Evolutionary conservation across 2,329 filamentous ascomycete genomes (phyloP), one percentile per base, ranked within the genome.

Genomic region (Penicillium sp.): DNA sequence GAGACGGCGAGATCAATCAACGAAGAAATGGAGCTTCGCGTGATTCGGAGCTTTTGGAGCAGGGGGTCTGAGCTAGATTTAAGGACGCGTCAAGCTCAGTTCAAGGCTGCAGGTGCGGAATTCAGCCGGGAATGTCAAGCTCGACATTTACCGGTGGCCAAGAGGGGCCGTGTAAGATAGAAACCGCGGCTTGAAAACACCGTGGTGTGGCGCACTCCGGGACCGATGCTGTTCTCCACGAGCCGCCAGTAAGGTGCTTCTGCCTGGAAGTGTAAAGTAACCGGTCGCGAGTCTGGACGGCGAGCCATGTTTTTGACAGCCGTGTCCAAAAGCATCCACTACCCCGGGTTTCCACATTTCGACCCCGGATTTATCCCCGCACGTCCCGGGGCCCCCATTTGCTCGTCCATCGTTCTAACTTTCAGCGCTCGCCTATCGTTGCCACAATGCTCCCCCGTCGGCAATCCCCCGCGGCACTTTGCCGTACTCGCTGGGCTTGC

Each of bases 351-450:
- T 44, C 41, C 55, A 46, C 22, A 14, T 30, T 22, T 51, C 22
- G 24, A 40, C 56, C 54, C 55, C 57, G 30, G 53, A 53, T 58
- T 58, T 28, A 13, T 20, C 44, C 42, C 46, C 47, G 44, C 42
- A 39, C 22, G 27, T 14, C 40, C 25, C 13, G 27, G n/a, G 10
- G n/a, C 35, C 16, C 27, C 9, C 8, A 20, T 38, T 35, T 35
- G 31, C 31, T 9, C 8, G 31, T 35, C n/a, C 18, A 5, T 5
- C 18, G 13, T 22, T 22, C n/a, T 20, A 36, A 36, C 35, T 38
- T 38, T 20, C 6, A 20, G 31, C 9, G 3, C 4, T 38, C 54
- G 45, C 27, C 31, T 51, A 50, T 27, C 44, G n/a, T 56, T 48
- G 53, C 50, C 50, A 48, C 44, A 16, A 43, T 6, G 27, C 16